Evolutionary conservation across 371 early-diverging fungal species (phyloP).

Genomic region (Coemansia sp.): DNA sequence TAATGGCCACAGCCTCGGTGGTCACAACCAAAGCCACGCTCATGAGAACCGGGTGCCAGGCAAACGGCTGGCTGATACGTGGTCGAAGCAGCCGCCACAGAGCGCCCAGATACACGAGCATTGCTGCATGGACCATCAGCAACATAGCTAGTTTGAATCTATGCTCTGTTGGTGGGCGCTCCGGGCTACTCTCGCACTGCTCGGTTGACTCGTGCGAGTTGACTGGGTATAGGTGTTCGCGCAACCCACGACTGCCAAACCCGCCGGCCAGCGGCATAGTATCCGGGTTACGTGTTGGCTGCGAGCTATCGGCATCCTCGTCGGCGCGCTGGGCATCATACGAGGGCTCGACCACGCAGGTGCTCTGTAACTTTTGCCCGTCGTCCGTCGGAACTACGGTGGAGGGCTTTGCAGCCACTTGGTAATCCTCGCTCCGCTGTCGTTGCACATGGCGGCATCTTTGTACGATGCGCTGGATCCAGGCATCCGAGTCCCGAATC

Average conservation of each 20-base stretch:
- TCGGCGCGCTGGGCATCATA: no score
- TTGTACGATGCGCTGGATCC: conserved; percentile 16
- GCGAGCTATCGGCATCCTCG: no score
- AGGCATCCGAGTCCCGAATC: conserved; percentile 18
- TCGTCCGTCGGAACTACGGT: no score
- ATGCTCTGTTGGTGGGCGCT: neutral
- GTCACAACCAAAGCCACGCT: conserved; percentile 14
- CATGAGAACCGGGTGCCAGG: conserved; percentile 32
- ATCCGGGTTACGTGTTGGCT: neutral
- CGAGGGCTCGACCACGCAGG: neutral
- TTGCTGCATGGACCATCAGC: conserved; percentile 8
- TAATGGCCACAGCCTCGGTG: conserved; percentile 9
- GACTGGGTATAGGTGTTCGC: neutral
- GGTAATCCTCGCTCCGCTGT: neutral
- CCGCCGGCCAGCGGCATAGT: neutral
- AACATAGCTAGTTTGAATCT: conserved; percentile 5
- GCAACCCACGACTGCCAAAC: neutral
- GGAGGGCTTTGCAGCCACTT: neutral
- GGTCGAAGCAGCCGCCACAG: neutral
- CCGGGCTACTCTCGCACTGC: neutral
- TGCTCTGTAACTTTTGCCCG: no score
- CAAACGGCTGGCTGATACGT: neutral
- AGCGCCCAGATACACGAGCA: conserved; percentile 4
- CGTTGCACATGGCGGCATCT: neutral
- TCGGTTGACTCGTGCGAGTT: neutral